Evolutionary conservation across 176 grass and related monocot genomes (phyloP), one percentile per base, ranked within the genome.

Genomic region (Paspalum notatum): DNA sequence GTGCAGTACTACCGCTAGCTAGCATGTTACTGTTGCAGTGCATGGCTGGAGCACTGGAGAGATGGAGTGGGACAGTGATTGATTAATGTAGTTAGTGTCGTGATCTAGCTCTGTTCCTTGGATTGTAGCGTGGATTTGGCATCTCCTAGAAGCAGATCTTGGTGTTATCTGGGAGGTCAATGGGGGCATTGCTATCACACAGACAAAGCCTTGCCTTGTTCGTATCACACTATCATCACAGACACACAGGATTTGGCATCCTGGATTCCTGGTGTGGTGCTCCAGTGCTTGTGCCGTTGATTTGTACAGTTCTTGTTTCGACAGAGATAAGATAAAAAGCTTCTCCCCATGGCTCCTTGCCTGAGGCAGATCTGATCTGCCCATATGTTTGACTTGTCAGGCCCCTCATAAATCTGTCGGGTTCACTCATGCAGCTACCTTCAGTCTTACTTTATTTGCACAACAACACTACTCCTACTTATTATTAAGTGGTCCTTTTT

Each of bases 121-220:
- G 75, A 85, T 62, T 63, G 3, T 62, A 82, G 69, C 84, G 41
- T 47, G 69, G 77, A 17, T 80, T 75, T 75, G 77, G 27, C 84
- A 58, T 79, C 18, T 15, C 25, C 47, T 49, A 66, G 27, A 52
- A 43, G 44, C 21, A 15, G 68, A 80, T 84, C 42, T 78, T 79
- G 43, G 32, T 68, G 48, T 13, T 26, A 27, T 79, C 6, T 74
- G 51, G 24, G 6, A 25, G 58, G 59, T 62, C 79, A 83, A 77
- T 45, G 18, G 15, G 14, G 52, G 45, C 82, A 24, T 14, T 27
- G 5, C 24, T 24, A 59, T 40, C 0, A 17, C 37, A 63, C 75
- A 65, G 55, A 79, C 4, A 43, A 58, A 59, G 1, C 22, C 16
- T 37, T 42, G 15, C 62, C 62, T 74, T 86, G 26, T 32, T 32